phyloP scores from a whole-genome alignment of 2,329 filamentous ascomycete genomes.

The Claviceps cyperi region DNA sequence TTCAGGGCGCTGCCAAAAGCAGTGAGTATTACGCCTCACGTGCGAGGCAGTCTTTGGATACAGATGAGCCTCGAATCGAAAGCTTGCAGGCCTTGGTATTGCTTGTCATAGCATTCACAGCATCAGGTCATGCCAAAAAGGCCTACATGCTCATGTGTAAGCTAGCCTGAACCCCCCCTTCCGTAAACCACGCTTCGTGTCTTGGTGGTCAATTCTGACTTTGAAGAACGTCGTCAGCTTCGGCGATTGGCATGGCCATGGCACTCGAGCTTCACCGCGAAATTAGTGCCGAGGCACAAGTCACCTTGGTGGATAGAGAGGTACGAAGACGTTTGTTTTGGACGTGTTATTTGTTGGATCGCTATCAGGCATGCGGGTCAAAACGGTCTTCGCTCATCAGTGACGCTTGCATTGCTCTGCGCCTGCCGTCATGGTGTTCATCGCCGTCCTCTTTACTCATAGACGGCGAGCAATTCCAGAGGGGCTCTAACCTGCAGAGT shows the following conservation, averaged over 20 bases:
- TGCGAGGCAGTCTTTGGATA: slow-evolving; percentile 56
- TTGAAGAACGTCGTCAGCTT: background rate
- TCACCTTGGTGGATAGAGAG: slow-evolving; percentile 57
- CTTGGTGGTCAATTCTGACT: background rate
- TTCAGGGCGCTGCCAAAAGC: slow-evolving; percentile 50
- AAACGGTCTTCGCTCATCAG: slow-evolving; percentile 67
- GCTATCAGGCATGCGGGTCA: slow-evolving; percentile 70
- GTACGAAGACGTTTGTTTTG: slow-evolving; percentile 71
- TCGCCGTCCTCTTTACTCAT: slow-evolving; percentile 45
- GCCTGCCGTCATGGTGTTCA: slow-evolving; percentile 60
- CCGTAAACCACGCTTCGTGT: background rate
- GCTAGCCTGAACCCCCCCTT: background rate
- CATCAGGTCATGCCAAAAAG: slow-evolving; percentile 67
- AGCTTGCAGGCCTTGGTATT: slow-evolving; percentile 62
- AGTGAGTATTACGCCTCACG: slow-evolving; percentile 62
- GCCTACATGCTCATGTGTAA: slow-evolving; percentile 74
- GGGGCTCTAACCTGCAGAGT: slow-evolving; percentile 62
- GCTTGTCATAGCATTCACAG: slow-evolving; percentile 61
- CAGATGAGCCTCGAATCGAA: slow-evolving; percentile 70
- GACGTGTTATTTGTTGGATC: slow-evolving; percentile 76
- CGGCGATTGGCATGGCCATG: slow-evolving; percentile 59
- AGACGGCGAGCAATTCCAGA: slow-evolving; percentile 71
- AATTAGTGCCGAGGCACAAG: slow-evolving; percentile 44
- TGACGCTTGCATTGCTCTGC: slow-evolving; percentile 61
- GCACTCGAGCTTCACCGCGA: slow-evolving; percentile 72